phyloP scores from a whole-genome alignment of 2,329 filamentous ascomycete species.

The Reticulascus tulasneorum region DNA sequence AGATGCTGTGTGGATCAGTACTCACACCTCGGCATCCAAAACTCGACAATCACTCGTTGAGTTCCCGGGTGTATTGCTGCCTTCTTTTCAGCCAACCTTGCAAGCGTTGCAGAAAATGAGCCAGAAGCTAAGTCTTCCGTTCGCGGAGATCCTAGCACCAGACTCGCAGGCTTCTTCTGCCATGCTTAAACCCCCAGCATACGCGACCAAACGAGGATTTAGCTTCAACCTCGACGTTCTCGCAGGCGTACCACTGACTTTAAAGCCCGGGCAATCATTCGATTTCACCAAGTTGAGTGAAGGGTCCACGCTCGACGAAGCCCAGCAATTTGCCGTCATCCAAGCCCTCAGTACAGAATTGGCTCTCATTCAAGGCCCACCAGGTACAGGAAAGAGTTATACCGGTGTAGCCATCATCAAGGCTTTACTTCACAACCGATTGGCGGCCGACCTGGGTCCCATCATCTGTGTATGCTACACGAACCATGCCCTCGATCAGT shows the following conservation, averaged over 20 bases:
- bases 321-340: conserved; percentile 48
- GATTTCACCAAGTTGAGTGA: conserved; percentile 20
- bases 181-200: conserved; percentile 39
- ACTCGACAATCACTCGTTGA: conserved; percentile 58
- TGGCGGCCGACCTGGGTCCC: conserved; percentile 37
- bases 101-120: conserved; percentile 52
- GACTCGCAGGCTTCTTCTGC: conserved; percentile 18
- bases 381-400: conserved; percentile 66
- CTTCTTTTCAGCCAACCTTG: conserved; percentile 55
- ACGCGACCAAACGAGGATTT: conserved; percentile 45
- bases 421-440: conserved; percentile 42
- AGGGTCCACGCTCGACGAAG: conserved; percentile 46
- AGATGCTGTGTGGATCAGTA: too few species aligned
- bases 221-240: conserved; percentile 39
- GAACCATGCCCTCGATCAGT: conserved; percentile 48
- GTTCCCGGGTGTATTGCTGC: conserved; percentile 57
- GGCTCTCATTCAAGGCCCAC: conserved; percentile 65
- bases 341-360: conserved; percentile 48
- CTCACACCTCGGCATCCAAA: too few species aligned
- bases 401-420: conserved; percentile 57
- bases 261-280: conserved; percentile 14
- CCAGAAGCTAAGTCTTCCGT: conserved; percentile 38
- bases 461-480: conserved; percentile 51
- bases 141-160: conserved; percentile 39
- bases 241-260: conserved; percentile 15